A percentile compares a stretch with the other conserved stretches of the same genome.
Conservation (phyloP, 805 yeast genomes). For the Wickerhamomyces silvicola region DNA sequence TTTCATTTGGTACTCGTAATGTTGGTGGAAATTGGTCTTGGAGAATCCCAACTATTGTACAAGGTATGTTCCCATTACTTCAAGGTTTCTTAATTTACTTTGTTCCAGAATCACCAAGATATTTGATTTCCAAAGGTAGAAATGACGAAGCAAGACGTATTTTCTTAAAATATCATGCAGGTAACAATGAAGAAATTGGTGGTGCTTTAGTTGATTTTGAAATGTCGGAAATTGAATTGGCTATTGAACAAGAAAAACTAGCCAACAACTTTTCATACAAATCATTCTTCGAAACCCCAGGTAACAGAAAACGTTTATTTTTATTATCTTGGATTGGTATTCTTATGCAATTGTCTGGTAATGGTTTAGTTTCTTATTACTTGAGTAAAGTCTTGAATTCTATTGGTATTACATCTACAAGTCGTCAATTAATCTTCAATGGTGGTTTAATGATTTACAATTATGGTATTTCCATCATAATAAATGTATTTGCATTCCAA, state of each 20-base stretch:
- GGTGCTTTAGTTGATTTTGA: conserved; percentile 30
- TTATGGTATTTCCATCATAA: conserved; percentile 28
- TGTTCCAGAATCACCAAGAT: conserved; percentile 48
- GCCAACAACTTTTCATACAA: conserved; percentile 28
- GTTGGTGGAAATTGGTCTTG: conserved; percentile 33
- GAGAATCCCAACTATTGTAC: conserved; percentile 50
- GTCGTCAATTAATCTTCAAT: conserved; percentile 41
- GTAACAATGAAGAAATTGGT: conserved; percentile 22
- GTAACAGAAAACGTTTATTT: conserved; percentile 37
- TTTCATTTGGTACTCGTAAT: conserved; percentile 38
- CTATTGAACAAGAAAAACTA: conserved; percentile 34
- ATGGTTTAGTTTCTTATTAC: conserved; percentile 47
- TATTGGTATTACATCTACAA: conserved; percentile 45
- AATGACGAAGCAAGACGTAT: conserved; percentile 36
- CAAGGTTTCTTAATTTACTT: conserved; percentile 31
- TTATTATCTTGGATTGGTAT: conserved; percentile 28
- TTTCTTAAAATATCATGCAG: conserved; percentile 34
- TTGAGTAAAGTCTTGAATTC: conserved; percentile 42
- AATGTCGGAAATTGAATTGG: conserved; percentile 32
- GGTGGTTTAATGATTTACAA: conserved; percentile 45
- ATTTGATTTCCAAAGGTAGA: conserved; percentile 33
- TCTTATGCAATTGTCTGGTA: conserved; percentile 43
- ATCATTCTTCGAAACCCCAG: conserved; percentile 32
- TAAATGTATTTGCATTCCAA: conserved; percentile 25
- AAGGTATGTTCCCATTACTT: conserved; percentile 39